Evolutionary conservation across 2,329 filamentous ascomycete genomes (phyloP), one percentile per base, ranked within the genome.

Genomic region (Lizonia empirigonia): DNA sequence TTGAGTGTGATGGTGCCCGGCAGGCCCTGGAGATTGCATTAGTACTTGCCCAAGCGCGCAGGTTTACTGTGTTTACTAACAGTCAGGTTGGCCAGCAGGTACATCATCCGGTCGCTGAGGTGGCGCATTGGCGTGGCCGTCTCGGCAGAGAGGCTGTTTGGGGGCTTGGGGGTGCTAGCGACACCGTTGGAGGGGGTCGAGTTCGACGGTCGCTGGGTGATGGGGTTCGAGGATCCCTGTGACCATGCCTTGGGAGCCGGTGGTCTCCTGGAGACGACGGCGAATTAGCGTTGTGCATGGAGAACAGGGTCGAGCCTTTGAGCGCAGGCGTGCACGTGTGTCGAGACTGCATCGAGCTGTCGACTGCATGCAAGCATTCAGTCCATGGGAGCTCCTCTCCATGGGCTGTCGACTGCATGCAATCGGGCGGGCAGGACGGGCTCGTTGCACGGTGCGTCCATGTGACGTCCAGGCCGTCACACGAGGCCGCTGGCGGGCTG

Each of bases 221-320:
- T 80, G 35, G 83, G 82, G 68, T 86, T 86, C 45, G 44, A 20
- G 49, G 80, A 78, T 62, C 82, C 82, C 64, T 80, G 77, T 39
- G 79, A 78, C 84, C 84, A 87, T 64, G 82, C 82, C 71, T 82
- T 85, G 59, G 80, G 81, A 38, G 78, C 60, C 23, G 77, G 69
- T 71, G 81, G 74, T 76, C 80, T 77, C 73, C 81, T 78, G 53
- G 42, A 41, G 23, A 32, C 36, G 35, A 30, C 18, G 47, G 27
- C 39, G 38, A 34, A 62, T 72, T 52, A 72, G 69, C 67, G 65
- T 59, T 54, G 59, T 24, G 27, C 33, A 40, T 20, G 51, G 26
- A 22, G 39, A 35, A 30, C n/a, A n/a, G n/a, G 38, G 37, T 19
- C 9, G 41, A 9, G 5, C n/a, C 13, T 3, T 13, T 7, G 5